Conservation (phyloP, 306 rosid genomes). For the Sindora glabra region DNA sequence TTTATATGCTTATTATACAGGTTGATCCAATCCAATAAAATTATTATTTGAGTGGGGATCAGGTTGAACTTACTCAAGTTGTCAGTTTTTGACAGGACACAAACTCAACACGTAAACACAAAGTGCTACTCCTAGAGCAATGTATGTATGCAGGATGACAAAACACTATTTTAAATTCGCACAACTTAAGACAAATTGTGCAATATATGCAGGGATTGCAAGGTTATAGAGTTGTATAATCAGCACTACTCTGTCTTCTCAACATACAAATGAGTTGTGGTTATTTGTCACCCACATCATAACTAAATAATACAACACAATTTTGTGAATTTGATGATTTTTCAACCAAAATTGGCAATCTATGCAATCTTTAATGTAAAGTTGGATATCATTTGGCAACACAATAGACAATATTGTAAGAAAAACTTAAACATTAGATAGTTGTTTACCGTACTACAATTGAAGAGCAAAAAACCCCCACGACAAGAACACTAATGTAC, state of each 20-base stretch:
- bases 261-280: not conserved
- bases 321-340: not conserved
- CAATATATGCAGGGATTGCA: no score
- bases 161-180: not conserved
- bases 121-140: no score
- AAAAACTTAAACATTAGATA: slow-evolving; percentile 32
- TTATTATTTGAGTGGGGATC: no score
- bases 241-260: no score
- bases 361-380: slow-evolving; percentile 25
- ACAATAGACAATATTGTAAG: slow-evolving; percentile 22
- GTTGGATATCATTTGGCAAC: slow-evolving; percentile 36
- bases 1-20: no score
- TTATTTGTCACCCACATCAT: not conserved
- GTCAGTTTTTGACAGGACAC: no score
- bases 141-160: no score
- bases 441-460: slow-evolving; percentile 43
- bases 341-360: not conserved
- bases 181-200: not conserved
- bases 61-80: no score
- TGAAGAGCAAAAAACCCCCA: slow-evolving; percentile 39
- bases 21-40: no score
- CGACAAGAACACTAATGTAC: slow-evolving; percentile 57
- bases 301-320: not conserved
- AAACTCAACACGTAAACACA: no score
- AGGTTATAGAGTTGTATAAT: no score